Percentiles rank a stretch among this genome's conserved stretches.
These are phyloP conservation scores for Paraphoma sp. DNA, from an alignment of 2,329 filamentous ascomycete species.

Conservation along the genomic window DNA sequence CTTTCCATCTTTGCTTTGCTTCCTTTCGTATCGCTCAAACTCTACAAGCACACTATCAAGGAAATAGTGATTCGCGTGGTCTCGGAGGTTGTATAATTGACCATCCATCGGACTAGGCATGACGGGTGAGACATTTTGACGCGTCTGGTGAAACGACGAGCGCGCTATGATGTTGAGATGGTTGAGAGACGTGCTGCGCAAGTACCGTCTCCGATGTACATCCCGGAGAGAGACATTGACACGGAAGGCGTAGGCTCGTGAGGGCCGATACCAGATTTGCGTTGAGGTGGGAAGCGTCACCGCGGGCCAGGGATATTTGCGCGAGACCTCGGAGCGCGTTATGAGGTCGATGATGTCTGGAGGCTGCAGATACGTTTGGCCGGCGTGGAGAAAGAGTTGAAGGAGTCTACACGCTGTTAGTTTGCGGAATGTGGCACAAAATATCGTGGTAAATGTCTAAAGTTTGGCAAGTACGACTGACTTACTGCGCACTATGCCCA, in stretches of 20 bases:
- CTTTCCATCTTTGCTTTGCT: not conserved
- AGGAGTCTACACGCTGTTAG: slow-evolving; percentile 11
- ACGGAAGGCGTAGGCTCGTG: slow-evolving; percentile 2
- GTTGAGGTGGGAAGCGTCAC: slow-evolving; percentile 17
- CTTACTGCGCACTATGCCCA: slow-evolving; percentile 9
- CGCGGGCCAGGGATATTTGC: slow-evolving; percentile 16
- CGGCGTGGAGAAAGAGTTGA: slow-evolving; percentile 25
- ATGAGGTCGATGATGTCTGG: slow-evolving; percentile 34
- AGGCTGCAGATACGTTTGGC: slow-evolving; percentile 32
- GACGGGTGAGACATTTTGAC: not conserved
- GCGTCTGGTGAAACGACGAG: slow-evolving; percentile 14
- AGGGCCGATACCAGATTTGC: slow-evolving; percentile 4
- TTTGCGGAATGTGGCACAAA: not conserved
- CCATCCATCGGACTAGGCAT: not conserved
- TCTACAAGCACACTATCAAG: slow-evolving; percentile 5
- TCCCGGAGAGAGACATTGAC: not conserved
- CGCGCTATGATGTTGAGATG: slow-evolving; percentile 16
- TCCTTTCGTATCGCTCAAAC: slow-evolving; percentile 13
- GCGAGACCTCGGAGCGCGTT: slow-evolving; percentile 16
- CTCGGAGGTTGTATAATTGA: slow-evolving; percentile 6
- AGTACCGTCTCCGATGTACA: not conserved
- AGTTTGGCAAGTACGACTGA: not conserved
- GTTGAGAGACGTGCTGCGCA: not conserved
- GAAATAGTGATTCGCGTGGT: slow-evolving; percentile 11
- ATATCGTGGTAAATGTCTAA: not conserved